Percentiles rank a stretch among this genome's conserved stretches.
These are phyloP conservation scores for Thraustochytrium striatum DNA, from an alignment of 352 stramenopile species.

Conservation along the genomic window DNA sequence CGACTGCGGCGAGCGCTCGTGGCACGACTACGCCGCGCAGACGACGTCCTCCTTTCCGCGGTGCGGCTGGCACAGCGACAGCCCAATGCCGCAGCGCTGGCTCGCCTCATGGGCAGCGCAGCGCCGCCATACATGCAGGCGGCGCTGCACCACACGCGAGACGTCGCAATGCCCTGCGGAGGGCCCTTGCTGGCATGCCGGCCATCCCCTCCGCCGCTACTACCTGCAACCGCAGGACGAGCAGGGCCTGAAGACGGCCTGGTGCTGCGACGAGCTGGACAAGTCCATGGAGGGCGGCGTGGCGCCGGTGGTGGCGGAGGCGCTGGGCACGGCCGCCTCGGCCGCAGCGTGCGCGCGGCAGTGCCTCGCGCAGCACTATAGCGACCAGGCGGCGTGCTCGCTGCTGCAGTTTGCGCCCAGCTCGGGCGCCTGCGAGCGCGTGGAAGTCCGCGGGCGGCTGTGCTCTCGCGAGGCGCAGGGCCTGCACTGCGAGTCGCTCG, in stretches of 20 bases:
- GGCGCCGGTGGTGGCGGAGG: neutral
- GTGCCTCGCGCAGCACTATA: constrained; percentile 39
- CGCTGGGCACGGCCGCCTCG: neutral
- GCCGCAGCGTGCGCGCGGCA: neutral
- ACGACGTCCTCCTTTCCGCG: neutral
- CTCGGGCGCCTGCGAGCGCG: neutral
- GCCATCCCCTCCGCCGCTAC: neutral
- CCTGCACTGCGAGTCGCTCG: neutral
- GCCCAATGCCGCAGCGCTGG: constrained; percentile 17
- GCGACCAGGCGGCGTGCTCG: constrained; percentile 20
- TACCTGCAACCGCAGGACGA: neutral
- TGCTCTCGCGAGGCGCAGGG: neutral
- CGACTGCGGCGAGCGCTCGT: constrained; percentile 19
- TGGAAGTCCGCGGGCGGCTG: neutral
- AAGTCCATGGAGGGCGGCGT: neutral
- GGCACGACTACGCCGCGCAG: neutral
- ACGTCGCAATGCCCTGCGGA: neutral
- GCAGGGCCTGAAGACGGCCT: neutral
- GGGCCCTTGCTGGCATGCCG: neutral
- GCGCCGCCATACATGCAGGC: neutral
- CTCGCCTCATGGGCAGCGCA: neutral
- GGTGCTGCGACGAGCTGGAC: constrained; percentile 6
- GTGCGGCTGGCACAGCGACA: neutral
- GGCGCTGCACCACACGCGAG: neutral
- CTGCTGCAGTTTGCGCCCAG: neutral